Evolutionary conservation across 306 rosid species (phyloP), one percentile per base, ranked within the genome.

Genomic region (Vachellia pachyceras): DNA sequence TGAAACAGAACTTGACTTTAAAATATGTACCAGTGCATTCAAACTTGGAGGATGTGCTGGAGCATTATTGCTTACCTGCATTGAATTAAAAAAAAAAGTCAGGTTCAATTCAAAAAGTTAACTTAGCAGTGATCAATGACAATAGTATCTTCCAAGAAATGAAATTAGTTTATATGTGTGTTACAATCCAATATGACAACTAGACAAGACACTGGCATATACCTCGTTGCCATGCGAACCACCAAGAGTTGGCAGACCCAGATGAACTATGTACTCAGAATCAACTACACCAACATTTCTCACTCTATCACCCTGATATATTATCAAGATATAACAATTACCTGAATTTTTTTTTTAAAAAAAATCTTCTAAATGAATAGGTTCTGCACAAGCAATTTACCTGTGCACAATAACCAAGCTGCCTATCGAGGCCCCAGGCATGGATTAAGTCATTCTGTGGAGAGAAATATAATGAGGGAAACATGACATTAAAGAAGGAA

Each of bases 361-460:
- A 66, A 40, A 60, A 47, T 47, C 8, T 69, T 5, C 9, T 3
- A 57, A 58, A 63, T 44, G 83, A 80, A 83, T 18, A 36, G 64
- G 75, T 37, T n/a, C 13, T 11, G 33, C 29, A 44, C 9, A 39
- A 82, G 80, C 61, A 75, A 64, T 47, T 89, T 88, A 92, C 98
- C 88, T 88, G 97, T 36, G 98, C 96, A 86, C 98, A 95, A 78
- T 95, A 95, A 45, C 98, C 98, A 7, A 95, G 95, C 80, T 90
- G 91, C 71, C 84, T 84, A 76, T 95, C 98, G 25, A 95, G 85
- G 77, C 98, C 98, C 98, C 98, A 95, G 22, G 97, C 97, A 79
- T 95, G 98, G 90, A 95, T 87, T 87, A 92, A 88, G 87, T 95
- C 98, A 87, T 91, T 95, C 98, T 95, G 97, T 69, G 72, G 33